These are phyloP conservation scores for Simplicillium aogashimaense DNA, from an alignment of 2,329 filamentous ascomycete genomes.

Conservation along the genomic window DNA sequence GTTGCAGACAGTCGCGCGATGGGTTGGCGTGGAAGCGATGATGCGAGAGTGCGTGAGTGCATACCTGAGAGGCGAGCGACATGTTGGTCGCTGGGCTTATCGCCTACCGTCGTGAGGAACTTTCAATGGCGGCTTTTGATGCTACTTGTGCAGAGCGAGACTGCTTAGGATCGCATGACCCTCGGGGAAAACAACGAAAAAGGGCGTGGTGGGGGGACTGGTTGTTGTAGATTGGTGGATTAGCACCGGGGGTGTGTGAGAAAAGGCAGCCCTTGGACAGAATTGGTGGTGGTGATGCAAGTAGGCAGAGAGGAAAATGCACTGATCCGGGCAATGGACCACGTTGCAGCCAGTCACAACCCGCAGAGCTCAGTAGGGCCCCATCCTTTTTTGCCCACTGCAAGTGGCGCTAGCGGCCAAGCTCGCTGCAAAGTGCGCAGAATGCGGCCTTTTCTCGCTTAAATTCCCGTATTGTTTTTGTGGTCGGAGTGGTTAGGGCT, in stretches of 20 bases:
- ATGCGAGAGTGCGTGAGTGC: conserved; percentile 13
- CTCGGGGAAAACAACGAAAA: conserved; percentile 11
- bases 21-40: not conserved
- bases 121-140: conserved; percentile 23
- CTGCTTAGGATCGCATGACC: conserved; percentile 29
- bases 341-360: no score
- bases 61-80: conserved; percentile 53
- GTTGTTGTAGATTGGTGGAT: not conserved
- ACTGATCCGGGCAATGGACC: no score
- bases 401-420: not conserved
- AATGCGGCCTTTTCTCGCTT: not conserved
- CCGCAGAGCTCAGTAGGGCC: conserved; percentile 3
- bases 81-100: conserved; percentile 45
- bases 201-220: conserved; percentile 5
- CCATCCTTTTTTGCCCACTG: not conserved
- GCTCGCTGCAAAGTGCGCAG: no score
- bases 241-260: no score
- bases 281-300: no score
- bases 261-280: no score
- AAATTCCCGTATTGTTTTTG: conserved; percentile 1
- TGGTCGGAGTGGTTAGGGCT: conserved; percentile 1
- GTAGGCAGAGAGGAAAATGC: no score
- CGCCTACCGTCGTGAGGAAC: conserved; percentile 33
- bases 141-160: conserved; percentile 18
- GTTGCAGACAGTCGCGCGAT: not conserved